These are phyloP conservation scores for Wickerhamiella sorbophila DNA, from an alignment of 805 yeast genomes.

Conservation along the genomic window DNA sequence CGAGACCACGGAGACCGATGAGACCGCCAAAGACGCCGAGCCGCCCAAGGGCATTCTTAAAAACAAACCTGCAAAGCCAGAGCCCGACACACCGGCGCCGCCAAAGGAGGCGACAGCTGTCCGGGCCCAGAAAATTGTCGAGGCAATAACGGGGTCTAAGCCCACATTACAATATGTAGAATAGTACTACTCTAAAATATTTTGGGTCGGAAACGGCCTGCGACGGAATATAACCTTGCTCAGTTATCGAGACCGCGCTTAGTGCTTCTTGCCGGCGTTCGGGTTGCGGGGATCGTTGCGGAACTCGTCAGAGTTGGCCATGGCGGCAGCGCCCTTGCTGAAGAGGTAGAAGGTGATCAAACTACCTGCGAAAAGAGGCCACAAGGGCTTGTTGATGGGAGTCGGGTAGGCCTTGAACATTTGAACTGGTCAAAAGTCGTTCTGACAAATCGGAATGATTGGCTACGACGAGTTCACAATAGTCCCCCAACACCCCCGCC, in stretches of 20 bases:
- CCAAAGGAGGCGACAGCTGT: conserved; percentile 15
- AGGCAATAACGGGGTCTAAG: conserved; percentile 9
- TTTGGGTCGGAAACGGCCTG: neutral
- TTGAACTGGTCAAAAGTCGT: conserved; percentile 1
- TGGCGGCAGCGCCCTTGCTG: conserved; percentile 52
- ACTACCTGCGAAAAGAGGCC: conserved; percentile 85
- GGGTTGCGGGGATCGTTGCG: conserved; percentile 95
- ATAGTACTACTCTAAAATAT: neutral
- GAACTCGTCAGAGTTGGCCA: conserved; percentile 59
- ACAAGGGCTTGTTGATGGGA: conserved; percentile 53
- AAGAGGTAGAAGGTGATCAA: conserved; percentile 56
- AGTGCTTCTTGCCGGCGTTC: conserved; percentile 38
- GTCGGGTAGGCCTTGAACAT: conserved; percentile 33
- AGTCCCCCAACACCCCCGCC: no score
- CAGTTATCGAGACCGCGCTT: conserved; percentile 2
- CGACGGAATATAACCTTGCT: neutral
- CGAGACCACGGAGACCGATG: conserved; percentile 4
- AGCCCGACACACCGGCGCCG: conserved; percentile 1
- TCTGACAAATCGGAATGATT: conserved; percentile 6
- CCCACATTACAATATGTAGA: conserved; percentile 14
- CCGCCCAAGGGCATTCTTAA: conserved; percentile 13
- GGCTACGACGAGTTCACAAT: neutral
- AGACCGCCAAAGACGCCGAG: conserved; percentile 10
- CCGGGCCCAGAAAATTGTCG: conserved; percentile 14
- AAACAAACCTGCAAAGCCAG: conserved; percentile 4